phyloP scores from a whole-genome alignment of 2,329 filamentous ascomycete species.

The Sporothrix pallida region DNA sequence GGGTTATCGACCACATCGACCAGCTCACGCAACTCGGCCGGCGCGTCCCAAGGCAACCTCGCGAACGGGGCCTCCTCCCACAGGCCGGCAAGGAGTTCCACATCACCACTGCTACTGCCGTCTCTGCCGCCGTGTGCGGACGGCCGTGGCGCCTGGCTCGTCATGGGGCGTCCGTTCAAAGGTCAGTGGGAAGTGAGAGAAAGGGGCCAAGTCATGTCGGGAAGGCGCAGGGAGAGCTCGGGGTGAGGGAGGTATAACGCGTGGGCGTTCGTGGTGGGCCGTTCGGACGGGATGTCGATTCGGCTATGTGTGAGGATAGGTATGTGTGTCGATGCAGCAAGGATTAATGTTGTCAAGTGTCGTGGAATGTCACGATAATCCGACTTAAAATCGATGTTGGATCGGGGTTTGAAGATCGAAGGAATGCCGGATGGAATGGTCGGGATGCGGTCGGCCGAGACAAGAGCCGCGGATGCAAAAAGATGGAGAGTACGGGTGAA shows the following conservation, averaged over 20 bases:
- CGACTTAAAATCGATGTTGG: neutral
- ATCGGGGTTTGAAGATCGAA: neutral
- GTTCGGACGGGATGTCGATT: too few relatives aligned
- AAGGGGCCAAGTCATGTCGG: conserved; percentile 14
- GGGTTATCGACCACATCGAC: conserved; percentile 67
- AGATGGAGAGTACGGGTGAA: neutral
- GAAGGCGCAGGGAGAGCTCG: neutral
- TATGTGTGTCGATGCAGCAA: neutral
- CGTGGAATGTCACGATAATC: neutral
- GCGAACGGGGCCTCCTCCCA: conserved; percentile 68
- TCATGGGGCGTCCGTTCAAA: conserved; percentile 47
- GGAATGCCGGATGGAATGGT: neutral
- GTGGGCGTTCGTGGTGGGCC: neutral
- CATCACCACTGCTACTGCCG: conserved; percentile 42
- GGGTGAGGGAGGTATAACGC: neutral
- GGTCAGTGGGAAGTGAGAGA: neutral
- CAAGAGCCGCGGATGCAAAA: neutral
- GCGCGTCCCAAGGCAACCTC: conserved; percentile 65
- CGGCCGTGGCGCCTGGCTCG: conserved; percentile 51
- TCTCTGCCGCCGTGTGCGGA: neutral
- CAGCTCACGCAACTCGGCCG: conserved; percentile 60
- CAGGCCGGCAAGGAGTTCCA: conserved; percentile 61
- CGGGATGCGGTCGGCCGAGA: neutral
- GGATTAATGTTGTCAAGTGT: neutral
- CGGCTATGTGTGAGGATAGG: neutral